phyloP scores from a whole-genome alignment of 2,329 filamentous ascomycete genomes.

The Fusarium sp. region DNA sequence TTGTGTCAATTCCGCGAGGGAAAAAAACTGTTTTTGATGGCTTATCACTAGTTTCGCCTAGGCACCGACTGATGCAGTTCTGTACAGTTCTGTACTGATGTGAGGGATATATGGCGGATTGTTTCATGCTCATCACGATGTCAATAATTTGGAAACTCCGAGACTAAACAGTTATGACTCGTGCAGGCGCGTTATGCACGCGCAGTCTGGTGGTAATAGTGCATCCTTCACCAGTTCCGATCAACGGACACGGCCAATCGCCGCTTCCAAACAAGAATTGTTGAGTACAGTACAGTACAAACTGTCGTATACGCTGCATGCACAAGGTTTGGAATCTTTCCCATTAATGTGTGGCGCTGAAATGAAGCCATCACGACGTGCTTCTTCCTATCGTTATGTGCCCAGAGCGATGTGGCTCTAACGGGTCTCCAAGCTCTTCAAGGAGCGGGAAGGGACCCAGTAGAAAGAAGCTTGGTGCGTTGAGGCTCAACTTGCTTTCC shows the following conservation, averaged over 20 bases:
- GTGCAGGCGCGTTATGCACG: conserved; percentile 29
- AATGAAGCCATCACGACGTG: conserved; percentile 43
- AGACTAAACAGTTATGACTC: conserved; percentile 45
- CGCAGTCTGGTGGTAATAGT: conserved; percentile 14
- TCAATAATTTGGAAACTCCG: conserved; percentile 37
- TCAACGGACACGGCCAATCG: background rate
- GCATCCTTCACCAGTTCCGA: conserved; percentile 10
- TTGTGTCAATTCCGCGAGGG: conserved; percentile 31
- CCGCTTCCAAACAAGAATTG: background rate
- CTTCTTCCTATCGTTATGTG: conserved; percentile 13
- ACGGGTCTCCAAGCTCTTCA: conserved; percentile 38
- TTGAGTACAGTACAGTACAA: background rate
- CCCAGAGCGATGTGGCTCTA: conserved; percentile 39
- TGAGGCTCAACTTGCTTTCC: conserved; percentile 43
- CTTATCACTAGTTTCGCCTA: background rate
- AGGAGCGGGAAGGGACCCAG: conserved; percentile 44
- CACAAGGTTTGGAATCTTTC: background rate
- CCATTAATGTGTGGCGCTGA: background rate
- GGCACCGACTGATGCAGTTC: background rate
- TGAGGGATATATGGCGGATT: conserved; percentile 29
- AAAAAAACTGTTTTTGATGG: conserved; percentile 31
- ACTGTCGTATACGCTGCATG: background rate
- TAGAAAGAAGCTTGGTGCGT: conserved; percentile 39
- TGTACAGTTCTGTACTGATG: background rate
- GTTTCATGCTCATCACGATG: conserved; percentile 25